Evolutionary conservation across 129 eudicot species (phyloP), one percentile per base, ranked within the genome.

Genomic region (Chrysanthemum lavandulifolium): DNA sequence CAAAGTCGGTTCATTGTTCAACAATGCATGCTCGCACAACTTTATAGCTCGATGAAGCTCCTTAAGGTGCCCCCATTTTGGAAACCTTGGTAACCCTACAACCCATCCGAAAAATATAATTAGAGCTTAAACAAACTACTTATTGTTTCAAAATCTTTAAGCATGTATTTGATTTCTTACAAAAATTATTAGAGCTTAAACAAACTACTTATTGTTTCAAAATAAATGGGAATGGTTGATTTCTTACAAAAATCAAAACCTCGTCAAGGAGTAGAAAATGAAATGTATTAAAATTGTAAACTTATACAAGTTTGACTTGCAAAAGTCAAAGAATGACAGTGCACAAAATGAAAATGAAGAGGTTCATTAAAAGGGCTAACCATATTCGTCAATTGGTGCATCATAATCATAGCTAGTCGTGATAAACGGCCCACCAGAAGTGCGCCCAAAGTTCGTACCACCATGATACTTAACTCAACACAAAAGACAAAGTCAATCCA

Each of bases 381-480:
- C 99, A 53, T 94, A 94, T 82, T 94, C 99, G 55, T 94, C 99
- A 52, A 94, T 82, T 53, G 99, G 99, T 66, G 99, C 99, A 81
- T 94, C 97, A 72, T 94, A 94, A 80, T 94, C 99, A 82, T 94
- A 94, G 76, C 99, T 94, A n/a, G 99, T 94, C 45, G 97, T 90
- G 36, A 94, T 86, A 74, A 94, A 94, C 29, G 99, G 99, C 21
- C 99, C 99, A 67, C 99, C 97, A 72, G 99, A 73, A 65, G 99
- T 94, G 70, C 99, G 97, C 25, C 97, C 99, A 80, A 90, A 94
- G 72, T 94, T 94, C 71, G 99, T 94, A 58, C 99, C 99, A 62
- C 97, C 99, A 43, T 94, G 99, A 82, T 94, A 94, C 99, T 94
- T 76, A 73, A 80, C 18, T 43, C 65, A 14, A 71, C 56, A 70